Percentiles rank a stretch among this genome's conserved stretches.
These are phyloP conservation scores for Pythium catenulatum DNA, from an alignment of 352 stramenopile genomes.

Conservation along the genomic window DNA sequence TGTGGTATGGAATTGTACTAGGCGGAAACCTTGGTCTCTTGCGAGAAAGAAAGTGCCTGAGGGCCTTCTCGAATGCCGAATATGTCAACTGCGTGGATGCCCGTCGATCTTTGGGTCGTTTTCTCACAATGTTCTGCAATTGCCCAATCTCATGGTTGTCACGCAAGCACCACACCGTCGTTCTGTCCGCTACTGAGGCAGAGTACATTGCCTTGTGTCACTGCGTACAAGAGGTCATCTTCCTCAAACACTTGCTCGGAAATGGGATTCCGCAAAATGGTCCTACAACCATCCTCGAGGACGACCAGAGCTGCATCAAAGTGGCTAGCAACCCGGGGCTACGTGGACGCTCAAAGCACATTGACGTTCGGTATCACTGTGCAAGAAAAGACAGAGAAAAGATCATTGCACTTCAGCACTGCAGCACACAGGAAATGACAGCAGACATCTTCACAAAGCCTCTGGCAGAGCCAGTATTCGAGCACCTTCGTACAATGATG, in stretches of 20 bases:
- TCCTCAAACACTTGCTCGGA: slow-evolving; percentile 16
- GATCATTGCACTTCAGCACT: slow-evolving; percentile 54
- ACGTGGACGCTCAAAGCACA: slow-evolving; percentile 63
- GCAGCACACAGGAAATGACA: slow-evolving; percentile 51
- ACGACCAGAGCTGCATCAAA: slow-evolving; percentile 69
- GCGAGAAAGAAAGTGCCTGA: neutral
- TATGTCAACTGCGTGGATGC: slow-evolving; percentile 32
- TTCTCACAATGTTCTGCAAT: neutral
- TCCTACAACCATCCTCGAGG: slow-evolving; percentile 50
- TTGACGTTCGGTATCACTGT: slow-evolving; percentile 67
- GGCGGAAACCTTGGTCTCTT: neutral
- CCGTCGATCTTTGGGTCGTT: slow-evolving; percentile 12
- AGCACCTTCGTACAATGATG: no score
- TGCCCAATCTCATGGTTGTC: slow-evolving; percentile 23
- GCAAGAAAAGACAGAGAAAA: slow-evolving; percentile 57
- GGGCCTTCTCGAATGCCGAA: slow-evolving; percentile 12
- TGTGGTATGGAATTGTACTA: slow-evolving; percentile 18
- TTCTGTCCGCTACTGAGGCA: slow-evolving; percentile 37
- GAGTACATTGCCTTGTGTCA: slow-evolving; percentile 22
- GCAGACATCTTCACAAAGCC: slow-evolving; percentile 67
- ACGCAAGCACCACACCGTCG: slow-evolving; percentile 33
- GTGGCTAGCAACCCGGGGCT: slow-evolving; percentile 58
- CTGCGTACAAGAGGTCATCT: slow-evolving; percentile 37
- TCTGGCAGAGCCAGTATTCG: no score
- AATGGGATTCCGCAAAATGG: neutral